These are phyloP conservation scores for Tolypocladium cylindrosporum DNA, from an alignment of 2,329 filamentous ascomycete species.

Conservation along the genomic window DNA sequence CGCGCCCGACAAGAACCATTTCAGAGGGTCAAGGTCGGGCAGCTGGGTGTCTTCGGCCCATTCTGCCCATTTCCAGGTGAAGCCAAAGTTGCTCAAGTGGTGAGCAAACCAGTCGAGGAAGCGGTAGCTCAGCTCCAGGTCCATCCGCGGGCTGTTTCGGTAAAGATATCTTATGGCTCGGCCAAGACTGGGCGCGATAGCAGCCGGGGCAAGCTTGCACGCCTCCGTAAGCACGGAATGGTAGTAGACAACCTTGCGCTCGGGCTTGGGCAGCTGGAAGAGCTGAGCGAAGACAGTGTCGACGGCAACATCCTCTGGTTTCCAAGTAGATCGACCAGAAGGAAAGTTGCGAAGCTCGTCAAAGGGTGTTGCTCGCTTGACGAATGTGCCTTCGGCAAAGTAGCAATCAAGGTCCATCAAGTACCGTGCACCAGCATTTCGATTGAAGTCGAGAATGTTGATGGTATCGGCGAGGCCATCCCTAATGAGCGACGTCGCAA, in stretches of 20 bases:
- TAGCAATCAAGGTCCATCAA: conserved; percentile 93
- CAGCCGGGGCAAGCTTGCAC: conserved; percentile 90
- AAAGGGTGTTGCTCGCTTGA: conserved; percentile 86
- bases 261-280: conserved; percentile 73
- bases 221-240: conserved; percentile 90
- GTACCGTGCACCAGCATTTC: conserved; percentile 75
- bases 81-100: conserved; percentile 97
- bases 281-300: conserved; percentile 96
- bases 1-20: conserved; percentile 84
- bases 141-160: conserved; percentile 69
- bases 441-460: conserved; percentile 88
- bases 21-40: conserved; percentile 70
- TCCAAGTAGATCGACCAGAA: conserved; percentile 68
- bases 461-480: conserved; percentile 87
- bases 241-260: conserved; percentile 95
- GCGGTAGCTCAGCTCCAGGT: conserved; percentile 75
- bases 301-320: conserved; percentile 94
- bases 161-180: conserved; percentile 89
- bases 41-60: conserved; percentile 83
- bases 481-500: conserved; percentile 74
- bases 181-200: conserved; percentile 90
- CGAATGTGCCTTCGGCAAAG: conserved; percentile 81
- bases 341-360: conserved; percentile 71
- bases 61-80: conserved; percentile 98
- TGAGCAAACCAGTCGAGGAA: conserved; percentile 98